Percentiles rank a stretch among this genome's conserved stretches.
Evolutionary conservation across 2,329 filamentous ascomycete genomes (phyloP).

Genomic region (Sphaerulina vaccinii): DNA sequence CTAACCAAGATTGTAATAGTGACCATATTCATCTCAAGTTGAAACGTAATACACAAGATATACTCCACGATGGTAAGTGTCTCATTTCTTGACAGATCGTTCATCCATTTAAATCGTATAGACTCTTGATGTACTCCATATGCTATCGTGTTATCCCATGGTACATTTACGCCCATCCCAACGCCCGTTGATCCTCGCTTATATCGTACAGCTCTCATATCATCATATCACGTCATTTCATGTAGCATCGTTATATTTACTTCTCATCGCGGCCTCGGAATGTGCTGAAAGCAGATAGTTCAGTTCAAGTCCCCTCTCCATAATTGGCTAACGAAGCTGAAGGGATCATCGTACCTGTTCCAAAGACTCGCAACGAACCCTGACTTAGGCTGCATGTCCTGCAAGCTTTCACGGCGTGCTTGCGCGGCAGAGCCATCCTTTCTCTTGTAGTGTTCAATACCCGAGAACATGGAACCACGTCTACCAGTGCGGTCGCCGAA

Average conservation of each 20-base stretch:
- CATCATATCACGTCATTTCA: background rate
- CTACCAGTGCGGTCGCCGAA: constrained; percentile 18
- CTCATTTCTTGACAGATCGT: too few species aligned
- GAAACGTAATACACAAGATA: too few species aligned
- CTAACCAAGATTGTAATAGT: too few species aligned
- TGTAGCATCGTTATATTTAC: background rate
- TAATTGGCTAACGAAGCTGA: background rate
- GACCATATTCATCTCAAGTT: too few species aligned
- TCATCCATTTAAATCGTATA: too few species aligned
- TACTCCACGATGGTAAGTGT: too few species aligned
- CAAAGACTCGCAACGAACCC: constrained; percentile 15
- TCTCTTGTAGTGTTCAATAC: constrained; percentile 19
- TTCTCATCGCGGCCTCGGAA: background rate
- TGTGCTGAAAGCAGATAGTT: background rate
- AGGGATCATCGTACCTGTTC: constrained; percentile 9
- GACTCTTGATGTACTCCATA: too few species aligned
- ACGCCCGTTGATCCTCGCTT: too few species aligned
- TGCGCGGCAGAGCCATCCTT: constrained; percentile 8
- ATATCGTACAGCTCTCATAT: too few species aligned
- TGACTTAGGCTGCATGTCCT: constrained; percentile 14
- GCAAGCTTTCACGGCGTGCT: constrained; percentile 11
- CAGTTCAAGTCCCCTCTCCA: background rate
- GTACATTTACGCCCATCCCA: too few species aligned
- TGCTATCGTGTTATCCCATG: too few species aligned
- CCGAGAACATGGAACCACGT: constrained; percentile 15